Conservation (phyloP, 495 filamentous ascomycete species). For the Pseudevernia furfuracea region DNA sequence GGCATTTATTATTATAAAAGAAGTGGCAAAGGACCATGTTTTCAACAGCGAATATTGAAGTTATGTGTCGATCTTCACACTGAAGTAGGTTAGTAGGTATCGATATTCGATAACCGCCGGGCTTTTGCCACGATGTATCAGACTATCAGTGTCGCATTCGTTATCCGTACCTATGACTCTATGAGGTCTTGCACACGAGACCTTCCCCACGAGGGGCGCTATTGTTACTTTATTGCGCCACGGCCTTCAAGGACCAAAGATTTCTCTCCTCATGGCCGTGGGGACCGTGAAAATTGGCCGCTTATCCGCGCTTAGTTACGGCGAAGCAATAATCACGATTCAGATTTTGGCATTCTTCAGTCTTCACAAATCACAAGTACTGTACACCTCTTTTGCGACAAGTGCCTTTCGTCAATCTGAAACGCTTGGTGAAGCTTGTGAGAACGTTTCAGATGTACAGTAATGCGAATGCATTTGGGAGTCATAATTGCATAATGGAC, state of each 20-base stretch:
- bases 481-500: constrained; percentile 11
- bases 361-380: too few relatives aligned
- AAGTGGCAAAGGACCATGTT: not conserved
- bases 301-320: not conserved
- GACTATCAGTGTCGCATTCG: not conserved
- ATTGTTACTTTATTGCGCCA: not conserved
- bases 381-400: too few relatives aligned
- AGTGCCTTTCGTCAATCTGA: not conserved
- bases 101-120: constrained; percentile 4
- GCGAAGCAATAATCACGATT: not conserved
- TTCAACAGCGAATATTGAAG: not conserved
- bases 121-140: not conserved
- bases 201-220: not conserved
- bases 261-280: not conserved
- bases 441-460: constrained; percentile 6
- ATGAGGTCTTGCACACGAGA: not conserved
- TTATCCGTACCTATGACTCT: not conserved
- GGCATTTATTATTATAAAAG: not conserved
- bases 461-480: constrained; percentile 11
- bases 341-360: not conserved
- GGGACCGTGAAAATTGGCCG: not conserved
- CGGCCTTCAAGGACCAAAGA: too few relatives aligned
- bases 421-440: not conserved
- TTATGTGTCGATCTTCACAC: not conserved
- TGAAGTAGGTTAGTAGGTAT: not conserved